Evolutionary conservation across 139 green algal species (phyloP), one percentile per base, ranked within the genome.

Genomic region (Mesotaenium endlicherianum): DNA sequence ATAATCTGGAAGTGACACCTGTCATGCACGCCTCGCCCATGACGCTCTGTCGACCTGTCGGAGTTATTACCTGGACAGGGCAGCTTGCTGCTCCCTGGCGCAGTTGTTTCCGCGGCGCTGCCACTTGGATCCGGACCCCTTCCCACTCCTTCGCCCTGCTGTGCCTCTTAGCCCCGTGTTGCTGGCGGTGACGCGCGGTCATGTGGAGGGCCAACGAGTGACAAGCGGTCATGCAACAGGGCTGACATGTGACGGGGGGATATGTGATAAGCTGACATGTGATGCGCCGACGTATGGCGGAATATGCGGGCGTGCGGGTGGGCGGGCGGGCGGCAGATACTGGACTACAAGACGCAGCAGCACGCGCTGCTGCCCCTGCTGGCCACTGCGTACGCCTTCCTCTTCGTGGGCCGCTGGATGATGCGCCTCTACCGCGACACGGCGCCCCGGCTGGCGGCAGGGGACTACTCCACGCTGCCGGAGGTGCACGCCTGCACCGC

Each of bases 321-420:
- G 26, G 53, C 26, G 26, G 53, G 26, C 26, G 53, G 53, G 26
- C 26, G 26, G 53, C 70, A 86, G 80, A 87, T 98, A 39, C 90
- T 98, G 43, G 95, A 98, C 88, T 98, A 98, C 89, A 92, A 97
- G 89, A 97, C 97, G 83, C 90, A 92, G 16, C 81, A 92, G 17
- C 50, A 91, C 76, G 92, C 88, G 30, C 90, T 98, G 80, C 88
- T 98, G 75, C 92, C 94, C 4, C 83, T 97, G 42, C 6, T 98
- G 30, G 92, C 94, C 0, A 67, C 84, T 4, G 81, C 94, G 1
- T 98, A 98, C 81, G 94, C 95, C 2, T 90, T 97, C 57, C 86
- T 90, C 75, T 97, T 98, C 89, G 92, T 91, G 81, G 93, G 91
- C 20, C 75, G 91, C 39, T 77, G 70, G 57, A 97, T 98, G 93